Base-by-base conservation (phyloP, 106 monocot genomes). In the Dendrobium nobile region DNA sequence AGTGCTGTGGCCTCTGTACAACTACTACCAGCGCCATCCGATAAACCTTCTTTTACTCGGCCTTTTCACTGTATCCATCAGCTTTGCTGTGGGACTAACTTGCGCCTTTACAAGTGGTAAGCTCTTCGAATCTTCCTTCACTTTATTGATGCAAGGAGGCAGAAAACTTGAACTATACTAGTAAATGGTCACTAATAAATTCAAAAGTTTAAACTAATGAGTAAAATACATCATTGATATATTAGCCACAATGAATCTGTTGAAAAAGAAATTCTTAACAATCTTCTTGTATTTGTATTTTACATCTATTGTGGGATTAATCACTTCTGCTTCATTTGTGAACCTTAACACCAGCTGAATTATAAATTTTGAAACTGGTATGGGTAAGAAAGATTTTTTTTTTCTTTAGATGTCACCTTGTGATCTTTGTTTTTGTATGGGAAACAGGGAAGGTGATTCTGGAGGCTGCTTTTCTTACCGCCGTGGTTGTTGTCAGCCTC, bases 101-200 rank as follows among this genome's bases (percentile, higher is more conserved):
- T 95, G 95, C 37, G 92, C 95, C 5, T 92, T 95, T 58, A 95
- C 90, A 22, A 86, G 73, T 24, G 95, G 93, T 93, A 82, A 83
- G 70, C n/a, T 81, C 40, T 10, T 27, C 27, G 9, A 67, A 67
- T 67, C 67, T 67, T 67, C 9, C 10, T 67, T 28, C 18, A 28
- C 67, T 67, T 65, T 8, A 8, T 54, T 56, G 56, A 17, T 45
- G 45, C 9, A 45, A 45, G 45, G 45, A 45, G 45, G 45, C 45
- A 45, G 8, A 45, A 45, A 6, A 45, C 9, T 45, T 6, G 9
- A 45, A 9, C 45, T 45, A 45, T 45, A 45, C 45, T 45, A 45
- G 9, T 45, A 45, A 45, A 7, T 45, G 45, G 9, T 8, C 45
- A 45, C 45, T 45, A 45, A 45, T 45, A 6, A 45, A 9, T 45